Evolutionary conservation across 306 rosid genomes (phyloP).

Genomic region (Medicago lupulina): DNA sequence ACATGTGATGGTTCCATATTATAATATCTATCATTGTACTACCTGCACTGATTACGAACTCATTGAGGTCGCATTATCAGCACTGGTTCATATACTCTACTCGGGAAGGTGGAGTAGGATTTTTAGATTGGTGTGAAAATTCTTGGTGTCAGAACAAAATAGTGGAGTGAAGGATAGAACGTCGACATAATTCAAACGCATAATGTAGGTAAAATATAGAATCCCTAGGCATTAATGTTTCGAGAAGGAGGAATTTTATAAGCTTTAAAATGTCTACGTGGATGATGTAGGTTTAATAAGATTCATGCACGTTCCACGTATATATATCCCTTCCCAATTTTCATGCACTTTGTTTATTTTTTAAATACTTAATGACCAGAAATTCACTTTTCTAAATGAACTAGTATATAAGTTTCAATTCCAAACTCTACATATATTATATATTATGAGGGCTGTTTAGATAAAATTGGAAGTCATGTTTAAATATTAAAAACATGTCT

Average conservation of each 20-base stretch:
- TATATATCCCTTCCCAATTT: conserved; percentile 34
- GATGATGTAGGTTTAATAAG: conserved; percentile 43
- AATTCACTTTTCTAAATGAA: no score
- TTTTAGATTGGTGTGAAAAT: conserved; percentile 31
- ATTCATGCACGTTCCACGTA: conserved; percentile 74
- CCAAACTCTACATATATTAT: no score
- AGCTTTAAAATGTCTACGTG: conserved; percentile 51
- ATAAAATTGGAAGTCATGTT: no score
- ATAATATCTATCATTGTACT: background rate
- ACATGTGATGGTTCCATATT: conserved; percentile 18
- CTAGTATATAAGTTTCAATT: no score
- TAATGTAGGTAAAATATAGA: conserved; percentile 13
- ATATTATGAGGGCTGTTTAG: no score
- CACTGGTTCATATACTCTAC: conserved; percentile 18
- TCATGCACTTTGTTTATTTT: background rate
- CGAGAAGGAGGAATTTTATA: conserved; percentile 36
- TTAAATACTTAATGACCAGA: no score
- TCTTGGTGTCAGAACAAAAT: conserved; percentile 20
- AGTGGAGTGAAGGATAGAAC: background rate
- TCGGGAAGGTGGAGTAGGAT: background rate
- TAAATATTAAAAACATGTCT: no score
- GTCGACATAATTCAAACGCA: background rate
- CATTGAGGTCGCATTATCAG: conserved; percentile 9
- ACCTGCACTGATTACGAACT: conserved; percentile 18
- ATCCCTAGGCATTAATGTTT: conserved; percentile 33